These are phyloP conservation scores for Phytophthora capsici DNA, from an alignment of 352 stramenopile species.

Conservation along the genomic window DNA sequence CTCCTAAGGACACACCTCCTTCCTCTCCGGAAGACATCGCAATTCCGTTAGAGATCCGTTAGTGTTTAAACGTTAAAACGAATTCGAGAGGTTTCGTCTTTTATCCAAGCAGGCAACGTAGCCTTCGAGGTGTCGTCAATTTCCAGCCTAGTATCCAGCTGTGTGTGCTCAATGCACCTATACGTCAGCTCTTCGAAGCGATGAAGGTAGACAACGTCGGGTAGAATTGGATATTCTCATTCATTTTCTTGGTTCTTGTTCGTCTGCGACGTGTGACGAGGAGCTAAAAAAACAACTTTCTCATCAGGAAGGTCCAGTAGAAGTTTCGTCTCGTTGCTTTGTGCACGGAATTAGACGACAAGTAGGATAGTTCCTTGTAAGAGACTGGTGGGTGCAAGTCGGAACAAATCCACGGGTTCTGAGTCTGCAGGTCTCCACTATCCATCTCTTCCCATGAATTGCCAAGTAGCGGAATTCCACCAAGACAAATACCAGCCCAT, in stretches of 20 bases:
- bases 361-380: slow-evolving; percentile 8
- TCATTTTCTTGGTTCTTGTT: slow-evolving; percentile 32
- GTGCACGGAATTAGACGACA: slow-evolving; percentile 15
- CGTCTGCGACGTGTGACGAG: slow-evolving; percentile 31
- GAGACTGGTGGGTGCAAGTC: slow-evolving; percentile 21
- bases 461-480: slow-evolving; percentile 28
- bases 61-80: slow-evolving; percentile 4
- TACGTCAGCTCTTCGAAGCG: not conserved
- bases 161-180: slow-evolving; percentile 4
- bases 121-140: slow-evolving; percentile 25
- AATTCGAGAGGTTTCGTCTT: slow-evolving; percentile 6
- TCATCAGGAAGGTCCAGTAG: slow-evolving; percentile 2
- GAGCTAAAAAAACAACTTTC: slow-evolving; percentile 14
- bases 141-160: slow-evolving; percentile 25
- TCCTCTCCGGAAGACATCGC: slow-evolving; percentile 6
- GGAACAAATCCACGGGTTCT: slow-evolving; percentile 22
- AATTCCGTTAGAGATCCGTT: slow-evolving; percentile 6
- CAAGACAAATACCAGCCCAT: slow-evolving; percentile 21
- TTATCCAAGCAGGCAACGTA: not conserved
- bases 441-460: slow-evolving; percentile 32
- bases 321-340: slow-evolving; percentile 20
- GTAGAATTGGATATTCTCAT: too few relatives aligned
- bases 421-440: slow-evolving; percentile 19
- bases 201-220: too few relatives aligned
- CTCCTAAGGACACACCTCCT: slow-evolving; percentile 20